A percentile compares a stretch with the other conserved stretches of the same genome.
These are phyloP conservation scores for Leptosphaerulina australis DNA, from an alignment of 2,329 filamentous ascomycete species.

Conservation along the genomic window DNA sequence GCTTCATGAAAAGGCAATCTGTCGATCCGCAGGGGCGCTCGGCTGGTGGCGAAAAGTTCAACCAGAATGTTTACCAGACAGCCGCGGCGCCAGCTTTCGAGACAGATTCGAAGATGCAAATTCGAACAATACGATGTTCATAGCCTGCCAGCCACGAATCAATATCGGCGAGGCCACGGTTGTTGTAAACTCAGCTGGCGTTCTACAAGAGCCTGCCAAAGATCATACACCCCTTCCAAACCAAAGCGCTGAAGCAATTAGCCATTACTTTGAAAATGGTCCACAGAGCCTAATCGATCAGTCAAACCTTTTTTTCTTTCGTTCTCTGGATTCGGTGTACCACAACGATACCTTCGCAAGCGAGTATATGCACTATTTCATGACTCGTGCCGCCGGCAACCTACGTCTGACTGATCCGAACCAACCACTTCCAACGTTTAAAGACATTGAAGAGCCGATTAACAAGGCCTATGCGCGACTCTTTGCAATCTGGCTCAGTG, in stretches of 20 bases:
- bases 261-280: slow-evolving; percentile 22
- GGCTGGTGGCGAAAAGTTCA: slow-evolving; percentile 32
- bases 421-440: slow-evolving; percentile 38
- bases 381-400: slow-evolving; percentile 40
- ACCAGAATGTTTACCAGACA: slow-evolving; percentile 5
- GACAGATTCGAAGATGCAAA: neutral
- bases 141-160: slow-evolving; percentile 28
- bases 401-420: slow-evolving; percentile 45
- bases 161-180: slow-evolving; percentile 26
- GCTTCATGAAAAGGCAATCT: slow-evolving; percentile 19
- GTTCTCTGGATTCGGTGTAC: slow-evolving; percentile 36
- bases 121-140: neutral
- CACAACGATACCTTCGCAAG: slow-evolving; percentile 55
- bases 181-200: neutral
- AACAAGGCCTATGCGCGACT: slow-evolving; percentile 44
- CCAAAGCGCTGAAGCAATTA: neutral
- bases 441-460: slow-evolving; percentile 29
- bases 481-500: slow-evolving; percentile 52
- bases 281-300: slow-evolving; percentile 25
- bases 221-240: neutral
- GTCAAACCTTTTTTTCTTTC: slow-evolving; percentile 24
- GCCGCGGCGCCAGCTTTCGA: neutral
- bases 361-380: slow-evolving; percentile 57
- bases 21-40: slow-evolving; percentile 21
- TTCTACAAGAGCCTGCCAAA: slow-evolving; percentile 14